Base-by-base conservation (phyloP, 2,329 filamentous ascomycete species). In the Colletotrichum ledebouriae region DNA sequence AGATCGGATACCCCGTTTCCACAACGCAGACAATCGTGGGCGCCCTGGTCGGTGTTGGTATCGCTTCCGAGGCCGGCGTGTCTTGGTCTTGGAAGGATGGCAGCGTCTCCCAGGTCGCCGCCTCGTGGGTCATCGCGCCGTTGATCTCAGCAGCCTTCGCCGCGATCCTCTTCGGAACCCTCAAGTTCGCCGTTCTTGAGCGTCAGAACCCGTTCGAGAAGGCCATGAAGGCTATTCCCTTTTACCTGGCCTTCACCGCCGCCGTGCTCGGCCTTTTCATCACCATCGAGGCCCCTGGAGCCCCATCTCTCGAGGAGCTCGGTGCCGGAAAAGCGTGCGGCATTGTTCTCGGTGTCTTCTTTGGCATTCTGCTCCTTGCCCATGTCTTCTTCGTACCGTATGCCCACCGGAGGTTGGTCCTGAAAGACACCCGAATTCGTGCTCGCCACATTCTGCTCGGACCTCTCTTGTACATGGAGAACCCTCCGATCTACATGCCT, bases 301-400 rank as follows among this genome's bases (percentile, higher is more conserved):
- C 69, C 7, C 72, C 71, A 13, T 64, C 65, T 2, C 69, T 80
- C 22, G 73, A 81, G 60, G 76, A 80, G 34, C 73, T 75, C 15
- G 79, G 78, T 6, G 71, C 72, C 29, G 76, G 74, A 33, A 73
- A 78, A n/a, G 75, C 73, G 5, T 59, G 74, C 7, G 74, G 72
- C 11, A 74, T 78, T 52, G 72, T 76, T 3, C 39, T 73, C 9
- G 72, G 72, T 25, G 77, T 78, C 47, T 78, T 76, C 69, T 73
- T 72, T 42, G 78, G 77, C 6, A 70, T 73, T 41, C 73, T 76
- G 7, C 13, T 73, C 12, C 72, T 80, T 17, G 68, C 73, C 6
- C 76, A 76, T 60, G 62, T 75, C 58, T 80, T 80, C 72, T 80
- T 80, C 71, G 41, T 79, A 12, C 78, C 78, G 0, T 80, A 76